Evolutionary conservation across 2,329 filamentous ascomycete species (phyloP).

Genomic region (Fusarium phyllophilum): DNA sequence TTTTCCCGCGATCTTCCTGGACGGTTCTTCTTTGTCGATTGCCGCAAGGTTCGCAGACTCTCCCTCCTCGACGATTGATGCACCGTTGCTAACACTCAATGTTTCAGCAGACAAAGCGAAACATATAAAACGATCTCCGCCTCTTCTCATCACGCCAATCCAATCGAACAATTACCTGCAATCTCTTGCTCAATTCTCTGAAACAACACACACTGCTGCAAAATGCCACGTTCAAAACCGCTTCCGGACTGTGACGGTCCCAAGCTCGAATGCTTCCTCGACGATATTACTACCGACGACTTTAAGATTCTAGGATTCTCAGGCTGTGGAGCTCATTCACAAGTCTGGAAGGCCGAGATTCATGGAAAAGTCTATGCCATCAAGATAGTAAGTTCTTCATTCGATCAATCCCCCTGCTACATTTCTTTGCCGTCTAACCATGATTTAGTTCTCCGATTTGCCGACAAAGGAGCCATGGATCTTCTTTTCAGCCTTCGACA

Average conservation of each 20-base stretch:
- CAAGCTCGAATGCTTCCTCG: conserved; percentile 13
- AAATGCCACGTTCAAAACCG: neutral
- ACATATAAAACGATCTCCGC: neutral
- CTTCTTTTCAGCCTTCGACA: neutral
- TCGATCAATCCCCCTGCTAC: accelerated
- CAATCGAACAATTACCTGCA: neutral
- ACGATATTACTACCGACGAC: conserved; percentile 3
- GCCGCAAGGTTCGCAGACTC: too few species aligned
- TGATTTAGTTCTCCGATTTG: neutral
- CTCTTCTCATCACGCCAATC: neutral
- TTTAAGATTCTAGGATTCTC: neutral
- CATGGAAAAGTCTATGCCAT: neutral
- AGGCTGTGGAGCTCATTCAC: neutral
- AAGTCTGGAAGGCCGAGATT: neutral
- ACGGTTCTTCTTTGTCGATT: too few species aligned
- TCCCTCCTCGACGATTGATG: neutral
- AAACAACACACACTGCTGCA: neutral
- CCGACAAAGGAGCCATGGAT: neutral
- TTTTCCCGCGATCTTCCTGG: too few species aligned
- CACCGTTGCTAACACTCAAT: neutral
- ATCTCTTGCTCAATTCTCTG: neutral
- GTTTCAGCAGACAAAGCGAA: neutral
- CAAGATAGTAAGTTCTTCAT: conserved; percentile 6
- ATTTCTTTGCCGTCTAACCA: neutral
- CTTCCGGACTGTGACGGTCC: conserved; percentile 14